These are phyloP conservation scores for Yamadazyma tumulicola DNA, from an alignment of 805 yeast genomes.

Conservation along the genomic window DNA sequence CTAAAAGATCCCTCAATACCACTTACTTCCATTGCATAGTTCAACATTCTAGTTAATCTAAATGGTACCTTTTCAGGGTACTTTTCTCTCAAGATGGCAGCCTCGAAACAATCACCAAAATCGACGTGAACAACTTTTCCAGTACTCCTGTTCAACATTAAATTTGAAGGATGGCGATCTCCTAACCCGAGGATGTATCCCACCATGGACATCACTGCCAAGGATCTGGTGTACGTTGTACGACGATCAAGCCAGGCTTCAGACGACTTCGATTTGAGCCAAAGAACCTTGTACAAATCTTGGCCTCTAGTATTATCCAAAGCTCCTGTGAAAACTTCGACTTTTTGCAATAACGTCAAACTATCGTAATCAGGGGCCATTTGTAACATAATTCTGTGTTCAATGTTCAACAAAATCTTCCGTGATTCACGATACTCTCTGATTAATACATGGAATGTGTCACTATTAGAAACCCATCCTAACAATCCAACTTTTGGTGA, in stretches of 20 bases:
- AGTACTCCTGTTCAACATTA: constrained; percentile 90
- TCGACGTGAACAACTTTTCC: constrained; percentile 97
- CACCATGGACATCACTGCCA: constrained; percentile 98
- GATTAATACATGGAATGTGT: constrained; percentile 90
- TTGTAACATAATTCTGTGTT: constrained; percentile 92
- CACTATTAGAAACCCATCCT: constrained; percentile 98
- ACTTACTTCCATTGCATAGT: constrained; percentile 98
- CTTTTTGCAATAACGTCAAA: constrained; percentile 83
- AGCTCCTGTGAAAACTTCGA: constrained; percentile 95
- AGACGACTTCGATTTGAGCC: constrained; percentile 94
- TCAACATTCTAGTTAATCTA: constrained; percentile 92
- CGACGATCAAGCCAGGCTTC: constrained; percentile 98
- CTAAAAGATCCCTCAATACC: constrained; percentile 98
- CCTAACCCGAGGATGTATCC: constrained; percentile 97
- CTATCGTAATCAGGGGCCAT: constrained; percentile 97
- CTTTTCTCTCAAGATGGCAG: constrained; percentile 93
- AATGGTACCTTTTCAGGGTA: constrained; percentile 98
- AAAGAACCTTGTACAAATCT: constrained; percentile 88
- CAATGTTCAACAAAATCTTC: constrained; percentile 84
- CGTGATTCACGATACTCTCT: constrained; percentile 90
- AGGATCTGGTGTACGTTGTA: constrained; percentile 90
- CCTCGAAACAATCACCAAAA: constrained; percentile 98
- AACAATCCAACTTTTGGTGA: constrained; percentile 95
- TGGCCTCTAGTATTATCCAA: constrained; percentile 94
- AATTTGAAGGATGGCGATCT: constrained; percentile 95